These are phyloP conservation scores for Penicillium flavigenum DNA, from an alignment of 495 filamentous ascomycete genomes.

Conservation along the genomic window DNA sequence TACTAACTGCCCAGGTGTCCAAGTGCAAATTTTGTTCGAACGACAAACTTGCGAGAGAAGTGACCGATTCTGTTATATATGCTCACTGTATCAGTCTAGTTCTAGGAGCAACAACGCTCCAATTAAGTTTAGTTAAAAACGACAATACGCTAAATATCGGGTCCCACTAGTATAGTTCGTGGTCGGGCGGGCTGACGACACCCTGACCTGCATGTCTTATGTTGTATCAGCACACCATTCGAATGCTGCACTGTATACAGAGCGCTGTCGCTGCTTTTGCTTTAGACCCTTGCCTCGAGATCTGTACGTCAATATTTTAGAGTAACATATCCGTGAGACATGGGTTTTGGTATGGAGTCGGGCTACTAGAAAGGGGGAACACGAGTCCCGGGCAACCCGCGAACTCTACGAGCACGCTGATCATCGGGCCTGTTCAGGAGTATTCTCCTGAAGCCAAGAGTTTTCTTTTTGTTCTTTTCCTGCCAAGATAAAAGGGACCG, in stretches of 20 bases:
- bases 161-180: slow-evolving; percentile 21
- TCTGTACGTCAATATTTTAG: background rate
- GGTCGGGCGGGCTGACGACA: slow-evolving; percentile 24
- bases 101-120: slow-evolving; percentile 14
- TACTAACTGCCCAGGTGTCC: too few relatives aligned
- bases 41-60: background rate
- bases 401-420: slow-evolving; percentile 2
- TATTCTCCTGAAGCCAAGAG: slow-evolving; percentile 4
- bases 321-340: slow-evolving; percentile 1
- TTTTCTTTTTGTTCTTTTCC: background rate
- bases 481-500: slow-evolving; percentile 8
- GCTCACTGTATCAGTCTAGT: background rate
- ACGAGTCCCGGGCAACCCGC: background rate
- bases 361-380: background rate
- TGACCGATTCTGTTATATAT: background rate
- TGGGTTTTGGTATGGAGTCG: background rate
- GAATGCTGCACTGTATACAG: background rate
- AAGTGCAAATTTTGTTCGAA: slow-evolving; percentile 1
- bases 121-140: slow-evolving; percentile 17
- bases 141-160: slow-evolving; percentile 5
- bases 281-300: background rate
- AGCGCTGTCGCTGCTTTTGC: background rate
- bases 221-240: background rate
- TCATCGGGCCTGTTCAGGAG: slow-evolving; percentile 10
- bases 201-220: slow-evolving; percentile 17